Evolutionary conservation across 352 stramenopile genomes (phyloP).

Genomic region (Phytopythium kandeliae): DNA sequence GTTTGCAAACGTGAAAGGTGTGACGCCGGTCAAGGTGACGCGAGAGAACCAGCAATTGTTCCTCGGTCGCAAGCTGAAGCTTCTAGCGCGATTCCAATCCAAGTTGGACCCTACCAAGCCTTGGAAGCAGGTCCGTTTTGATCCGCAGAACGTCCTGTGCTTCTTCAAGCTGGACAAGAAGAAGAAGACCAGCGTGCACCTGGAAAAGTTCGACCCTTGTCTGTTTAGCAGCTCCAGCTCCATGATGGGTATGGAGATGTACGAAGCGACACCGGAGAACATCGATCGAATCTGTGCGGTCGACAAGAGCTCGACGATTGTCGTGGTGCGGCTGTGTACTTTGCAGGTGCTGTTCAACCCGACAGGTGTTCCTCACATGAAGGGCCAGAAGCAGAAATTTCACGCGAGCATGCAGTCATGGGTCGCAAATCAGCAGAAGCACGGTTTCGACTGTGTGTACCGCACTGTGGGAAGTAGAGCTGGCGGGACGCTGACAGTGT

Average conservation of each 20-base stretch:
- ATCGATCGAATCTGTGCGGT: conserved; percentile 10
- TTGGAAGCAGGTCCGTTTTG: conserved; percentile 42
- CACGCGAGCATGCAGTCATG: conserved; percentile 18
- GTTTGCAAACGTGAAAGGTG: not conserved
- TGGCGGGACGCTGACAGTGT: conserved; percentile 29
- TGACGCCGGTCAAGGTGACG: not conserved
- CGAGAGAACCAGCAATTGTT: conserved; percentile 12
- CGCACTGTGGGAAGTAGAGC: conserved; percentile 12
- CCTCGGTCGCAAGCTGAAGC: conserved; percentile 31
- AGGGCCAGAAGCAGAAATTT: conserved; percentile 12
- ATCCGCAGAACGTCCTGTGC: conserved; percentile 23
- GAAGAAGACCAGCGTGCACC: conserved; percentile 19
- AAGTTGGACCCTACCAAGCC: conserved; percentile 9
- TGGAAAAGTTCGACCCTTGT: conserved; percentile 27
- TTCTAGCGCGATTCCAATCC: conserved; percentile 37
- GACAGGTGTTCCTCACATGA: conserved; percentile 19
- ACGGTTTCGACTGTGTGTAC: conserved; percentile 50
- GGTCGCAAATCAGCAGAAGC: conserved; percentile 28
- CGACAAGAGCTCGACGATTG: conserved; percentile 5
- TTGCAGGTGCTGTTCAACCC: conserved; percentile 19
- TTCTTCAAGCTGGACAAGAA: conserved; percentile 16
- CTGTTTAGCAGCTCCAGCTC: conserved; percentile 25
- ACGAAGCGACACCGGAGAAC: conserved; percentile 34
- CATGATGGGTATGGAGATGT: conserved; percentile 32
- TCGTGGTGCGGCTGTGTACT: conserved; percentile 36